Conservation (phyloP, 2,329 filamentous ascomycete genomes). For the Calcarisporium arbuscula region DNA sequence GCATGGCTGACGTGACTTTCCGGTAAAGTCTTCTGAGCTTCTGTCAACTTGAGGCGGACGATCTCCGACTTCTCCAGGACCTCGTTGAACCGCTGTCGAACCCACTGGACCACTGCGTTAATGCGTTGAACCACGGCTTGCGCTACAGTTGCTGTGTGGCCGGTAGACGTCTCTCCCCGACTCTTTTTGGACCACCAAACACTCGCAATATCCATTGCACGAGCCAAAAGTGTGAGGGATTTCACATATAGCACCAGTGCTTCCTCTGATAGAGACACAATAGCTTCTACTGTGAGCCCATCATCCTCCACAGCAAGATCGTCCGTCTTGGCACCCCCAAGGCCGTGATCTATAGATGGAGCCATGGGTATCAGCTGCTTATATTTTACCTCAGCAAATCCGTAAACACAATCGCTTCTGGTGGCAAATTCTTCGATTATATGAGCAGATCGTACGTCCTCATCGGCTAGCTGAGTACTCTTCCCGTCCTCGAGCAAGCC, state of each 20-base stretch:
- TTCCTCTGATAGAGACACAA: constrained; percentile 85
- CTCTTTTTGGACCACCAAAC: constrained; percentile 83
- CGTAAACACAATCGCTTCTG: constrained; percentile 91
- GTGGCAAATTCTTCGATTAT: constrained; percentile 88
- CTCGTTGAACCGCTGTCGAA: constrained; percentile 90
- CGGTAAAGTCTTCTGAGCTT: constrained; percentile 79
- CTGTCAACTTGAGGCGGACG: constrained; percentile 79
- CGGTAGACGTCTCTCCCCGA: constrained; percentile 49
- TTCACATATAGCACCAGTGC: constrained; percentile 95
- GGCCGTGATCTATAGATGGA: constrained; percentile 67
- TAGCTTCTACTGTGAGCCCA: constrained; percentile 76
- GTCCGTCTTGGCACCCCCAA: constrained; percentile 56
- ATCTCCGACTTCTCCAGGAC: constrained; percentile 94
- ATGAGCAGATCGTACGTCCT: constrained; percentile 72
- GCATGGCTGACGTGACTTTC: constrained; percentile 82
- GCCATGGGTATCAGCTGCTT: constrained; percentile 89
- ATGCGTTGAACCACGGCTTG: constrained; percentile 62
- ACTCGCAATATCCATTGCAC: constrained; percentile 92
- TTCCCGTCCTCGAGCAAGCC: constrained; percentile 63
- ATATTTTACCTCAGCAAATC: constrained; percentile 97
- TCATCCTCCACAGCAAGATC: constrained; percentile 55
- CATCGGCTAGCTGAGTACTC: constrained; percentile 55
- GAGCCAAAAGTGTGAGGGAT: constrained; percentile 79
- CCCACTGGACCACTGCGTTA: constrained; percentile 93
- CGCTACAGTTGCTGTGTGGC: constrained; percentile 31